These are phyloP conservation scores for Cercospora canescens DNA, from an alignment of 2,329 filamentous ascomycete genomes.

Conservation along the genomic window DNA sequence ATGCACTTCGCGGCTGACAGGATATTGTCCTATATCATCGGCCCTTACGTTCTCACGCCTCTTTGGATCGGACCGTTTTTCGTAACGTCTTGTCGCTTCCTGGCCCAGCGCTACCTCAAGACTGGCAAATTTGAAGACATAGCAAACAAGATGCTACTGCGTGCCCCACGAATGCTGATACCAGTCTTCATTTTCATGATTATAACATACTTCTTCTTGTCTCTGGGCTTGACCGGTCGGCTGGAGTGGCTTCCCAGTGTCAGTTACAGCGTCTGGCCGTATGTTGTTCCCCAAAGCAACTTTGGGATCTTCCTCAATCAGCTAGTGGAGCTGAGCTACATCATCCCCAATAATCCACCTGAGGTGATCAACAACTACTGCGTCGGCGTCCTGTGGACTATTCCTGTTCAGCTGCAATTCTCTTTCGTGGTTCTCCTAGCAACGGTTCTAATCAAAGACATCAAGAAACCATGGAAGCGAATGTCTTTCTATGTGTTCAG, in stretches of 20 bases:
- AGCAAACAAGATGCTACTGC: slow-evolving; percentile 46
- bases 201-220: slow-evolving; percentile 50
- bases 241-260: slow-evolving; percentile 49
- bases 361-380: slow-evolving; percentile 52
- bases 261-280: slow-evolving; percentile 52
- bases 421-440: slow-evolving; percentile 48
- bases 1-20: slow-evolving; percentile 44
- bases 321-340: slow-evolving; percentile 46
- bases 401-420: slow-evolving; percentile 51
- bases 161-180: slow-evolving; percentile 50
- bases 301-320: slow-evolving; percentile 47
- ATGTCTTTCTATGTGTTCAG: slow-evolving; percentile 47
- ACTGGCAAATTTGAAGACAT: slow-evolving; percentile 46
- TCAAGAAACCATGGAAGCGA: slow-evolving; percentile 50
- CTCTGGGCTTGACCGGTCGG: slow-evolving; percentile 44
- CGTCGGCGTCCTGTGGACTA: slow-evolving; percentile 53
- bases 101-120: slow-evolving; percentile 44
- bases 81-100: slow-evolving; percentile 50
- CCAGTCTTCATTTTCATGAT: slow-evolving; percentile 46
- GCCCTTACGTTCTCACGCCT: slow-evolving; percentile 47
- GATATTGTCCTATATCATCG: slow-evolving; percentile 45
- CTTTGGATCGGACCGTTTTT: slow-evolving; percentile 53
- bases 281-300: slow-evolving; percentile 42
- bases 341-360: slow-evolving; percentile 51
- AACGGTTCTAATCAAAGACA: slow-evolving; percentile 46